Percentiles rank a stretch among this genome's conserved stretches.
Conservation (phyloP, 192 early-diverging fungal genomes). For the Blastocladiella britannica region DNA sequence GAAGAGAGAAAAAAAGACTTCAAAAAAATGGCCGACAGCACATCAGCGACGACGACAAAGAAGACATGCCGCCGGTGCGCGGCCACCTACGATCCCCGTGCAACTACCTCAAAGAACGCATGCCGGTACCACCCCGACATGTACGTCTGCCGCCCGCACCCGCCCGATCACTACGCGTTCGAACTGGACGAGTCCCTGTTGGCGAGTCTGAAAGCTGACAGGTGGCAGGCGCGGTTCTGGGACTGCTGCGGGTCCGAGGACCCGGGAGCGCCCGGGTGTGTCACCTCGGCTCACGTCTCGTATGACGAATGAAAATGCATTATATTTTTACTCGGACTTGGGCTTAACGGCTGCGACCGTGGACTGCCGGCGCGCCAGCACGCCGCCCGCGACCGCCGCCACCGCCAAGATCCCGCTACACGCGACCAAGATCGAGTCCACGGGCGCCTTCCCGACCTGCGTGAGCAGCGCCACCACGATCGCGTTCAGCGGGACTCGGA, state of each 20-base stretch:
- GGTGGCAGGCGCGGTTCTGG: slow-evolving; percentile 1
- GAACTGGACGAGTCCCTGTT: neutral
- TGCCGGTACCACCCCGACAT: slow-evolving; percentile 3
- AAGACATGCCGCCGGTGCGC: no score
- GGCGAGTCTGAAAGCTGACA: neutral
- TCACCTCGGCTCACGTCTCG: neutral
- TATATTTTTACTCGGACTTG: no score
- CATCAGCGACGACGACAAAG: no score
- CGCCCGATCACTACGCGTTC: slow-evolving; percentile 3
- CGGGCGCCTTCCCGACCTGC: neutral
- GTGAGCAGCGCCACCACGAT: slow-evolving; percentile 19
- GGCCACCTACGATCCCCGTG: no score
- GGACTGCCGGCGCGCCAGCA: no score
- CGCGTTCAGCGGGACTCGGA: slow-evolving; percentile 26
- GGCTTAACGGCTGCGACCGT: no score
- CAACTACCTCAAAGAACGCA: no score
- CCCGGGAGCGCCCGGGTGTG: neutral
- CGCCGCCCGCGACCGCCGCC: no score
- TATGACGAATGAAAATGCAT: neutral
- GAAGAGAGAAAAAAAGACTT: no score
- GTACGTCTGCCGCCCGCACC: slow-evolving; percentile 5
- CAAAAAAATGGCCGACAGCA: no score
- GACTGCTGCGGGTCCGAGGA: slow-evolving; percentile 3
- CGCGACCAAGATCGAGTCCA: neutral
- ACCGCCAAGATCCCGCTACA: no score